Conservation (phyloP, 352 stramenopile genomes). For the Globisporangium cylindrosporum region DNA sequence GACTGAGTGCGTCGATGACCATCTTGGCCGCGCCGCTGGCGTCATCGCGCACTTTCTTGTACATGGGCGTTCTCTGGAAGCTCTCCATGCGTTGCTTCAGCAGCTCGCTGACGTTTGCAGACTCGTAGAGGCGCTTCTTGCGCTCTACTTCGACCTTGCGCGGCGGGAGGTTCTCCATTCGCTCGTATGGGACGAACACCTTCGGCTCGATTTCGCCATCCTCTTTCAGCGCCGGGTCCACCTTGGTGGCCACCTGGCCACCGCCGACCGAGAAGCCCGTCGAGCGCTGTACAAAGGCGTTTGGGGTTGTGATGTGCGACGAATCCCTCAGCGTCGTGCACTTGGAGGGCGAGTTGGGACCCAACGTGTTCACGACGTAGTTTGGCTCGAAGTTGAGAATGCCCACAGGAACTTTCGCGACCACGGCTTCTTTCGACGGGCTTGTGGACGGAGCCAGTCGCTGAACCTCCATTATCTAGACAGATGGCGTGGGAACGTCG, state of each 20-base stretch:
- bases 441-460: slow-evolving; percentile 59
- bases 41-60: slow-evolving; percentile 40
- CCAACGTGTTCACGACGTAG: slow-evolving; percentile 17
- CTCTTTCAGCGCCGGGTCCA: slow-evolving; percentile 40
- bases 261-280: slow-evolving; percentile 48
- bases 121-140: slow-evolving; percentile 58
- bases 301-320: slow-evolving; percentile 36
- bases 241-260: slow-evolving; percentile 32
- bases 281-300: slow-evolving; percentile 34
- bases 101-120: slow-evolving; percentile 41
- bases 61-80: slow-evolving; percentile 36
- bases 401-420: slow-evolving; percentile 26
- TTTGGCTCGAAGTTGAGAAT: slow-evolving; percentile 65
- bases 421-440: slow-evolving; percentile 36
- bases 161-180: slow-evolving; percentile 45
- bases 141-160: slow-evolving; percentile 70
- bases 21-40: slow-evolving; percentile 44
- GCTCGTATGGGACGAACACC: slow-evolving; percentile 67
- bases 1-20: slow-evolving; percentile 55
- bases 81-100: slow-evolving; percentile 40
- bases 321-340: slow-evolving; percentile 34
- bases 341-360: slow-evolving; percentile 26
- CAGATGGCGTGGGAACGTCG: background rate
- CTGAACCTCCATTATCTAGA: slow-evolving; percentile 7
- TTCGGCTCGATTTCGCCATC: slow-evolving; percentile 69